Percentiles rank a stretch among this genome's conserved stretches.
Conservation (phyloP, 2,329 filamentous ascomycete genomes). For the Emmonsiellopsis sp. region DNA sequence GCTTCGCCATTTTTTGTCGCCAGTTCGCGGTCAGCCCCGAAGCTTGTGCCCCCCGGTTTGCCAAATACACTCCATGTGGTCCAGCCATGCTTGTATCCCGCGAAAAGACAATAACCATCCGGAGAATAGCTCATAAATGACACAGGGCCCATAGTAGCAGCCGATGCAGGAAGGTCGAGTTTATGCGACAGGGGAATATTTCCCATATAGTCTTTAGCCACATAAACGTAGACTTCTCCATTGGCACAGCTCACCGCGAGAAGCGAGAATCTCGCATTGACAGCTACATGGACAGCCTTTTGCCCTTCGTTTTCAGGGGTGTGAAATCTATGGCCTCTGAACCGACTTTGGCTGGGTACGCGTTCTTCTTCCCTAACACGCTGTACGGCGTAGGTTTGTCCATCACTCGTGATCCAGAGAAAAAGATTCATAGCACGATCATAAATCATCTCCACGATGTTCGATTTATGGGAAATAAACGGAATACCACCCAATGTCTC, state of each 20-base stretch:
- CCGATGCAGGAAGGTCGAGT: constrained; percentile 61
- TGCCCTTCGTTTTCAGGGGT: constrained; percentile 52
- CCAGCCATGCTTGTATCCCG: constrained; percentile 88
- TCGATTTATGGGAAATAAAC: constrained; percentile 71
- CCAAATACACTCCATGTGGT: constrained; percentile 96
- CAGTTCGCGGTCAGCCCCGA: constrained; percentile 58
- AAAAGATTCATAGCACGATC: constrained; percentile 94
- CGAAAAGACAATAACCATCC: constrained; percentile 93
- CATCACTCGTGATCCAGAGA: constrained; percentile 85
- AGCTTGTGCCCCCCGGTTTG: constrained; percentile 78
- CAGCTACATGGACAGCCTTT: constrained; percentile 63
- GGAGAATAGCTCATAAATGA: constrained; percentile 79
- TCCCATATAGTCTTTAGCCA: constrained; percentile 82
- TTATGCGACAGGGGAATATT: constrained; percentile 84
- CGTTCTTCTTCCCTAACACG: constrained; percentile 40
- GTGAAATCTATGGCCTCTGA: constrained; percentile 89
- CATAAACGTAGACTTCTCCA: constrained; percentile 80
- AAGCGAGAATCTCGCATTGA: constrained; percentile 91
- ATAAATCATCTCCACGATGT: constrained; percentile 76
- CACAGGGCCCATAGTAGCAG: constrained; percentile 58
- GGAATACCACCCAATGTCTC: constrained; percentile 80
- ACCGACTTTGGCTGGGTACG: constrained; percentile 54
- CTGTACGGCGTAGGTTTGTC: constrained; percentile 84
- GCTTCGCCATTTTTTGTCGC: constrained; percentile 62
- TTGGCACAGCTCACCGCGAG: constrained; percentile 77